These are phyloP conservation scores for Saturnispora quitensis DNA, from an alignment of 805 yeast genomes.

Conservation along the genomic window DNA sequence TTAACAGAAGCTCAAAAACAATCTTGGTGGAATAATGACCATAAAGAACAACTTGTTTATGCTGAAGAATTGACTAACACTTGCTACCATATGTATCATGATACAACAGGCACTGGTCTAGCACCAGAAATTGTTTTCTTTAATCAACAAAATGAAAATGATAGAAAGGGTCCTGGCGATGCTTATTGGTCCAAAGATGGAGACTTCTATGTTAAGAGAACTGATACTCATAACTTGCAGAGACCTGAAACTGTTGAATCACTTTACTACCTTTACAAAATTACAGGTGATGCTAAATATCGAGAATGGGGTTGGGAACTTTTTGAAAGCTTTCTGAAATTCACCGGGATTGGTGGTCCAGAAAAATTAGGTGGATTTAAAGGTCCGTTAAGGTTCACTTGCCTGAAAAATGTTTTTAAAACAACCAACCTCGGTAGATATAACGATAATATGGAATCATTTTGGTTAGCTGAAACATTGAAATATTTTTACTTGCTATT, in stretches of 20 bases:
- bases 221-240: constrained; percentile 78
- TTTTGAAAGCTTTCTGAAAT: constrained; percentile 56
- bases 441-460: constrained; percentile 77
- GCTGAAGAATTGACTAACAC: constrained; percentile 71
- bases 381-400: constrained; percentile 41
- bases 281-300: constrained; percentile 73
- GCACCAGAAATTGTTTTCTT: constrained; percentile 87
- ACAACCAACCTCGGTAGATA: background rate
- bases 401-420: constrained; percentile 42
- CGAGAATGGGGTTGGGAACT: constrained; percentile 88
- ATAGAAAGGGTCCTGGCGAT: constrained; percentile 31
- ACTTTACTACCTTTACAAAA: constrained; percentile 65
- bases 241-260: constrained; percentile 94
- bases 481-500: constrained; percentile 76
- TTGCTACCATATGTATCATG: constrained; percentile 78
- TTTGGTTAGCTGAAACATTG: constrained; percentile 91
- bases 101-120: constrained; percentile 61
- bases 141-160: constrained; percentile 30
- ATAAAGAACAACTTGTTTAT: constrained; percentile 54
- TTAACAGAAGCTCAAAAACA: constrained; percentile 44
- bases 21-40: constrained; percentile 47
- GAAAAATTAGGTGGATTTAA: constrained; percentile 30
- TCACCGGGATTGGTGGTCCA: constrained; percentile 32
- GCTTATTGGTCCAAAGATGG: constrained; percentile 5
- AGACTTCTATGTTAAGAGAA: constrained; percentile 51